Evolutionary conservation across 331 rosid genomes (phyloP).

Genomic region (Cucumis variabilis): DNA sequence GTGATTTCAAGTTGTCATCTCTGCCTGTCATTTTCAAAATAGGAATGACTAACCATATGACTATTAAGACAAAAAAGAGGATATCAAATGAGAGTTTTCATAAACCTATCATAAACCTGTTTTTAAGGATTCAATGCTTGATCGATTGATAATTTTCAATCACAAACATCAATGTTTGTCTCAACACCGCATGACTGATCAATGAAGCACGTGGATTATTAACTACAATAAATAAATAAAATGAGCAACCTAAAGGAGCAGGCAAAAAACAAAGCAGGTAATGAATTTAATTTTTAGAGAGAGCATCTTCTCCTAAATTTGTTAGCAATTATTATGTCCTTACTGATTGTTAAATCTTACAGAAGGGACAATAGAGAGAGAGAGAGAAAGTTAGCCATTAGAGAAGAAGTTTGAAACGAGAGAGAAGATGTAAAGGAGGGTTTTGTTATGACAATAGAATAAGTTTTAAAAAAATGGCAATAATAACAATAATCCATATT

Average conservation of each 20-base stretch:
- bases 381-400: too few relatives aligned
- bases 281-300: neutral
- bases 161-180: conserved; percentile 90
- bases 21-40: conserved; percentile 69
- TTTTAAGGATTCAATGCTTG: conserved; percentile 96
- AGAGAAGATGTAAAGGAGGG: too few relatives aligned
- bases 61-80: conserved; percentile 25
- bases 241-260: conserved; percentile 32
- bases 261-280: conserved; percentile 10
- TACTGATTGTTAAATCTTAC: neutral
- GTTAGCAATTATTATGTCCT: neutral
- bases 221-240: conserved; percentile 30
- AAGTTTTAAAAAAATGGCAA: too few relatives aligned
- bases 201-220: conserved; percentile 29
- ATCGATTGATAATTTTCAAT: conserved; percentile 78
- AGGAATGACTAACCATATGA: conserved; percentile 39
- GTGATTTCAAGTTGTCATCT: conserved; percentile 95
- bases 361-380: too few relatives aligned
- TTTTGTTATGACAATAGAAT: too few relatives aligned
- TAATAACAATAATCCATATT: too few relatives aligned
- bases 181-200: conserved; percentile 87
- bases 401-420: too few relatives aligned
- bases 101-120: conserved; percentile 73
- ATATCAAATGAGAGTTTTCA: conserved; percentile 30
- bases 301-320: neutral